Conservation (phyloP, 345 rosid genomes). For the Salix caprea region DNA sequence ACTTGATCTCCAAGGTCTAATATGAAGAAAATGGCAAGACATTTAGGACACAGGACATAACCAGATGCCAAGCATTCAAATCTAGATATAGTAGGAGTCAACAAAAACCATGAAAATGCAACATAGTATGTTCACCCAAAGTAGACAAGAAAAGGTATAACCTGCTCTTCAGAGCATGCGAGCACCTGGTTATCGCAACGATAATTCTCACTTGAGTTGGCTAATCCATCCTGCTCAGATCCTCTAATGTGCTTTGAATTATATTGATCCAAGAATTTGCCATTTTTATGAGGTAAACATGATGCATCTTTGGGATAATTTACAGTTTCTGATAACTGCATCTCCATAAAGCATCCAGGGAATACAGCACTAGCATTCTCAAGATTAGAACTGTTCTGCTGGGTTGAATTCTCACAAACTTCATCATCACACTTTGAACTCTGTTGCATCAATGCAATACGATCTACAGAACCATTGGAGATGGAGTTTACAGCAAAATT, state of each 20-base stretch:
- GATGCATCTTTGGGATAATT: slow-evolving; percentile 27
- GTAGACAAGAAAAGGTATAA: slow-evolving; percentile 18
- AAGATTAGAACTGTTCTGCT: slow-evolving; percentile 29
- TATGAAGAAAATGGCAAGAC: background rate
- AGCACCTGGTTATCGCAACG: slow-evolving; percentile 34
- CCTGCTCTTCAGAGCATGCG: slow-evolving; percentile 53
- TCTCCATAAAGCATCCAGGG: slow-evolving; percentile 32
- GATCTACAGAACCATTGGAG: slow-evolving; percentile 34
- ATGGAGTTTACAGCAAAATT: slow-evolving; percentile 34
- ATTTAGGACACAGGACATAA: background rate
- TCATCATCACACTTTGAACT: slow-evolving; percentile 30
- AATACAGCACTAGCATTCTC: slow-evolving; percentile 27
- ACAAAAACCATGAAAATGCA: background rate
- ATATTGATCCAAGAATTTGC: slow-evolving; percentile 23
- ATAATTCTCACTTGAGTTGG: slow-evolving; percentile 35
- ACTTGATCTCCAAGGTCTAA: background rate
- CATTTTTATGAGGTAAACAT: slow-evolving; percentile 25
- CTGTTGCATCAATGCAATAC: slow-evolving; percentile 26
- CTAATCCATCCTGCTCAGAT: slow-evolving; percentile 30
- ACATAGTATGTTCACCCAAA: background rate
- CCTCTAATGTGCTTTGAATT: slow-evolving; percentile 28
- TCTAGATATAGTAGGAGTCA: background rate
- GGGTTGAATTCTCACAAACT: slow-evolving; percentile 36
- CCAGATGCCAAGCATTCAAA: background rate
- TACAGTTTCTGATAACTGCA: slow-evolving; percentile 38